Evolutionary conservation across 2,329 filamentous ascomycete genomes (phyloP), one percentile per base, ranked within the genome.

Genomic region (Phoma herbarum): DNA sequence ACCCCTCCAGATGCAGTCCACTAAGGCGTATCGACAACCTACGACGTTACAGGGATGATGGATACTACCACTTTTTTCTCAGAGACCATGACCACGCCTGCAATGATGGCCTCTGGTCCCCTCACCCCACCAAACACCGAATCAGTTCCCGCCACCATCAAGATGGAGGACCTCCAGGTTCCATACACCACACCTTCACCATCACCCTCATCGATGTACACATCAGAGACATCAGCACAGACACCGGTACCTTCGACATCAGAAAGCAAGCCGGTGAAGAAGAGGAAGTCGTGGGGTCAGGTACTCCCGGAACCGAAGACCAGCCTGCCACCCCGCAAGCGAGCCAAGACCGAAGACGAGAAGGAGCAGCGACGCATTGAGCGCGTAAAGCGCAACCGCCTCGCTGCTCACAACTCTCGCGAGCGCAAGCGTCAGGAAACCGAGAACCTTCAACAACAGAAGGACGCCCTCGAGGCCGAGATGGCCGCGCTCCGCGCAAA

Each of bases 271-370:
- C 84, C 86, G 1, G 81, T 85, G 33, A 97, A 97, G 87, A 97
- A 97, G 87, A 86, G 95, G 72, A 99, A 98, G 82, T 98, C 95
- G 47, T 99, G 95, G 95, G 95, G 95, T 48, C 95, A 99, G 79
- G 92, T 96, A 77, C 88, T 98, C 39, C 95, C 95, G 18, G 92
- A 96, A 75, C 95, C 95, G 42, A 98, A 97, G 85, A 98, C 95
- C 29, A 96, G 94, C 74, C 87, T 98, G 8, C 94, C 94, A 61
- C 94, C 94, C 37, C 89, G 93, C 67, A 99, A 99, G 87, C 92
- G 95, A 62, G 95, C 95, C 70, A 99, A 98, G 86, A 99, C 95
- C 2, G 94, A 96, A 72, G 95, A 97, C 73, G 95, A 99, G 80
- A 99, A 99, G 82, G 95, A 98, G 80, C 95, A 99, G 79, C 90